Conservation (phyloP, 495 filamentous ascomycete species). For the Penicillium mononematosum region DNA sequence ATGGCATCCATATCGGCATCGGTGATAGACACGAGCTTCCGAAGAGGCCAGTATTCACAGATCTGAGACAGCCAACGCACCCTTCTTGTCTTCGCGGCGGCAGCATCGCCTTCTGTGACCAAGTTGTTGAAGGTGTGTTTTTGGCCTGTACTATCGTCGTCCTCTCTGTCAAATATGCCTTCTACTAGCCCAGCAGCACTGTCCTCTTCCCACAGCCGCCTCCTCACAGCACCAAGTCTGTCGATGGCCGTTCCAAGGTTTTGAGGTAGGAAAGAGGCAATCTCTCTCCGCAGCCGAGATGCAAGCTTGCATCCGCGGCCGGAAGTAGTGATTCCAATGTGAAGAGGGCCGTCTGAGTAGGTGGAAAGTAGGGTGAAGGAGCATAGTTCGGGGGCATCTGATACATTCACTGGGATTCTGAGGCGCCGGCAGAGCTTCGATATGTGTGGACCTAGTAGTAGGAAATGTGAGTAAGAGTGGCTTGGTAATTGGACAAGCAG, state of each 20-base stretch:
- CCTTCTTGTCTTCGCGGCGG: conserved; percentile 73
- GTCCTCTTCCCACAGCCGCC: conserved; percentile 78
- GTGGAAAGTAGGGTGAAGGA: conserved; percentile 87
- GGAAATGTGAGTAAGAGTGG: background rate
- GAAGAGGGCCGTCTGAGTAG: conserved; percentile 85
- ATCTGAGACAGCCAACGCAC: conserved; percentile 95
- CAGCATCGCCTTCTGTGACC: conserved; percentile 67
- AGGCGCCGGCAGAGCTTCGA: conserved; percentile 72
- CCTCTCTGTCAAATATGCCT: conserved; percentile 54
- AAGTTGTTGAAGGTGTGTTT: conserved; percentile 82
- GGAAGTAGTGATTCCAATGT: conserved; percentile 94
- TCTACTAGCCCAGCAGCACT: conserved; percentile 52
- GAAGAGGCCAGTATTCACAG: conserved; percentile 97
- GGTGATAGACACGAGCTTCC: conserved; percentile 71
- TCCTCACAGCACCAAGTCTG: conserved; percentile 71
- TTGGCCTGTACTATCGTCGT: conserved; percentile 83
- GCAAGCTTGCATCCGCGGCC: conserved; percentile 94
- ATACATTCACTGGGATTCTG: conserved; percentile 89
- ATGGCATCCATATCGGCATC: conserved; percentile 76
- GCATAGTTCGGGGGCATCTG: conserved; percentile 84
- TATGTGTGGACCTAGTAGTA: conserved; percentile 61
- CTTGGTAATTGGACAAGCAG: background rate
- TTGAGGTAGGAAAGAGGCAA: conserved; percentile 72
- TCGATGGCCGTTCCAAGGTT: conserved; percentile 83
- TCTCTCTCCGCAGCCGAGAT: conserved; percentile 83